A percentile compares a stretch with the other conserved stretches of the same genome.
Conservation (phyloP, 176 grass and related monocot genomes). For the Poa annua region DNA sequence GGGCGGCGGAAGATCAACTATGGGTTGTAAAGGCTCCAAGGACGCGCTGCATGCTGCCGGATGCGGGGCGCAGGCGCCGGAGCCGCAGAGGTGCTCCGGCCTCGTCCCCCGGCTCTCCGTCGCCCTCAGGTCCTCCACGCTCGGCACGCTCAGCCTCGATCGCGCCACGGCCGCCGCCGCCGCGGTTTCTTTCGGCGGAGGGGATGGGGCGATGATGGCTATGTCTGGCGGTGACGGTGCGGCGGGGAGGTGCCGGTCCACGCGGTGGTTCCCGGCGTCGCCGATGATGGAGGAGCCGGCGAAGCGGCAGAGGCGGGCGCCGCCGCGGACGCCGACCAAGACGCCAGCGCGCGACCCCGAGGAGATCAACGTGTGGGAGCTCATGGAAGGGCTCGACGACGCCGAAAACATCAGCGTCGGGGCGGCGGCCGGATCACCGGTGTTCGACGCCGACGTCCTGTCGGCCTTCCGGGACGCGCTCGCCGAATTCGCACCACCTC, state of each 20-base stretch:
- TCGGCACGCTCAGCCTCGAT: slow-evolving; percentile 67
- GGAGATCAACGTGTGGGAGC: slow-evolving; percentile 94
- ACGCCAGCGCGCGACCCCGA: slow-evolving; percentile 71
- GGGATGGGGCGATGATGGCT: neutral
- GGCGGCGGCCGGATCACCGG: slow-evolving; percentile 35
- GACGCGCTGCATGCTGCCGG: slow-evolving; percentile 39
- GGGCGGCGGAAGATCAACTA: neutral
- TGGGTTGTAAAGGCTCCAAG: slow-evolving; percentile 91
- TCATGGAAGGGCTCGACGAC: slow-evolving; percentile 72
- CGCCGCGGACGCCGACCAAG: slow-evolving; percentile 75
- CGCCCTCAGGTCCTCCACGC: slow-evolving; percentile 60
- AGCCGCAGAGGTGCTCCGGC: slow-evolving; percentile 34
- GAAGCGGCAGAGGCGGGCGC: slow-evolving; percentile 45
- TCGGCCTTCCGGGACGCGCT: slow-evolving; percentile 54
- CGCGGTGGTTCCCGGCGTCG: slow-evolving; percentile 5
- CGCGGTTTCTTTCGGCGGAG: slow-evolving; percentile 18
- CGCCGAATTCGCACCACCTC: slow-evolving; percentile 27
- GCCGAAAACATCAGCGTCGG: neutral
- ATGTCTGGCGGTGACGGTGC: neutral
- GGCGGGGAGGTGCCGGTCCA: neutral
- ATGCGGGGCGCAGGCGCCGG: slow-evolving; percentile 6
- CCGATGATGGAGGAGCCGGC: neutral
- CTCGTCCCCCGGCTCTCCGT: slow-evolving; percentile 42
- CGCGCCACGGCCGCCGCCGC: slow-evolving; percentile 27
- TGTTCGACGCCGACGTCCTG: slow-evolving; percentile 54